phyloP scores from a whole-genome alignment of 2,329 filamentous ascomycete genomes.

The Tolypocladium endophyticum region DNA sequence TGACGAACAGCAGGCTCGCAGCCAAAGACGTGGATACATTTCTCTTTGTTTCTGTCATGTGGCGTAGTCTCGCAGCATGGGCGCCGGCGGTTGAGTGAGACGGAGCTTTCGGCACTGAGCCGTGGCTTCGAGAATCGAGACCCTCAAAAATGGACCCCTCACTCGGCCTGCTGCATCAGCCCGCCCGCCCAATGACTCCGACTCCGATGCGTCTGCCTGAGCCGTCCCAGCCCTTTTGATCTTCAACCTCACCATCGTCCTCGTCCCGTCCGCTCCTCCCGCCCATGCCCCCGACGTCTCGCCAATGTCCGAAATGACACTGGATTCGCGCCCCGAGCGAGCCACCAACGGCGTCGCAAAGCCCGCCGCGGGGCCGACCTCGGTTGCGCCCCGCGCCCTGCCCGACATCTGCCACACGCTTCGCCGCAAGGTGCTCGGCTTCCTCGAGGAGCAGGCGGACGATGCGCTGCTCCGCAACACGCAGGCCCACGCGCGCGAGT shows the following conservation, averaged over 20 bases:
- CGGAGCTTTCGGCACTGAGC: background rate
- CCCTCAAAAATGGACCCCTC: background rate
- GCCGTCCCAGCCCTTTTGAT: background rate
- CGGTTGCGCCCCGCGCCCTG: slow-evolving; percentile 8
- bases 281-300: background rate
- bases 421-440: slow-evolving; percentile 49
- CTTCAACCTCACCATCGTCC: background rate
- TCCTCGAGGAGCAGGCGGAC: slow-evolving; percentile 49
- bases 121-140: background rate
- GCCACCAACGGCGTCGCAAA: slow-evolving; percentile 1
- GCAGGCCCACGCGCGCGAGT: slow-evolving; percentile 63
- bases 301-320: background rate
- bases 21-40: background rate
- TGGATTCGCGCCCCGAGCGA: background rate
- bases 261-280: background rate
- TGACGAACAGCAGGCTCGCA: background rate
- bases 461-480: slow-evolving; percentile 49
- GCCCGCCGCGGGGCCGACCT: background rate
- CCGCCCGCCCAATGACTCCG: background rate
- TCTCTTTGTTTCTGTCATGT: background rate
- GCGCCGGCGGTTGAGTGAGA: background rate
- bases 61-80: background rate
- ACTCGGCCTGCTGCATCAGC: background rate
- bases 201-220: background rate
- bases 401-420: slow-evolving; percentile 39